These are phyloP conservation scores for Erigeron philadelphicus DNA, from an alignment of 140 eudicot genomes.

Conservation along the genomic window DNA sequence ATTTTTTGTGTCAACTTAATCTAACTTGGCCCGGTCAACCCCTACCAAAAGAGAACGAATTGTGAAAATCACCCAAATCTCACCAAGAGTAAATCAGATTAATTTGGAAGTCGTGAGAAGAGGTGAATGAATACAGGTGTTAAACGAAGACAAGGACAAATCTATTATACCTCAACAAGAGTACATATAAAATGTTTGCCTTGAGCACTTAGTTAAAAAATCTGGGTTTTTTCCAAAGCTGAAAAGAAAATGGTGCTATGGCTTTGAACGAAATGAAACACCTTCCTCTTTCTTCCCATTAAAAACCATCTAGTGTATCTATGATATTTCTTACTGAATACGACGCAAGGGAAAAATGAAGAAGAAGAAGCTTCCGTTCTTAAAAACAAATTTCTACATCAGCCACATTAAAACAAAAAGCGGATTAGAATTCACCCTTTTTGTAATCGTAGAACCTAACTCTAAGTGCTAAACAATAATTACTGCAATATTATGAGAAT, in stretches of 20 bases:
- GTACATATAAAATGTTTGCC: background rate
- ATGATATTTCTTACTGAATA: background rate
- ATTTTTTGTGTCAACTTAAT: background rate
- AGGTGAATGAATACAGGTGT: background rate
- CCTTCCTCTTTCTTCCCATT: background rate
- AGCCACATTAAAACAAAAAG: background rate
- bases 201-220: background rate
- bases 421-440: background rate
- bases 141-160: background rate
- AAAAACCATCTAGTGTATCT: background rate
- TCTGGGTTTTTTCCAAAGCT: background rate
- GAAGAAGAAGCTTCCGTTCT: background rate
- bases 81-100: background rate
- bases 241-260: background rate
- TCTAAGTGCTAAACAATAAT: background rate
- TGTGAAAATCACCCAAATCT: background rate
- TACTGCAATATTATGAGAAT: constrained; percentile 7
- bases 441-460: background rate
- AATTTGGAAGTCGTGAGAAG: constrained; percentile 2
- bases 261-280: background rate
- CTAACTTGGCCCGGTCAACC: background rate
- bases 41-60: too few species aligned
- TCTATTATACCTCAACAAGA: background rate
- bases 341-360: background rate
- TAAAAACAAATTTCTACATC: background rate